phyloP scores from a whole-genome alignment of 805 yeast species.

The Starmerella roubikii region DNA sequence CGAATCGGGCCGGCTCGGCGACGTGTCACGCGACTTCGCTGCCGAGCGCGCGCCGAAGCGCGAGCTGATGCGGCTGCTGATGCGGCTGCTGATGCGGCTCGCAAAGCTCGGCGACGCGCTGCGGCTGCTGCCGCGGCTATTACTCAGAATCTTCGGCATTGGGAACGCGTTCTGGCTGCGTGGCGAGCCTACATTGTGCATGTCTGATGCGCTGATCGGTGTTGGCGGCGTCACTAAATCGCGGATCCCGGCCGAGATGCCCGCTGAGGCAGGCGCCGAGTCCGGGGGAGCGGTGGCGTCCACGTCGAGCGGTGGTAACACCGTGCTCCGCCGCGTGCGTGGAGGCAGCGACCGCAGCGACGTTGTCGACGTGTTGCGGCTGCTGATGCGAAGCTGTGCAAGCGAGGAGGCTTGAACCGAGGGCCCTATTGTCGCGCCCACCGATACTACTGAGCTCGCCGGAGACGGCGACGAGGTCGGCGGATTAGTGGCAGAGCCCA shows the following conservation, averaged over 20 bases:
- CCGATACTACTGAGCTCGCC: too few relatives aligned
- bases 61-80: slow-evolving; percentile 4
- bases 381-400: neutral
- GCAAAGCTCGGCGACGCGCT: slow-evolving; percentile 7
- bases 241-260: neutral
- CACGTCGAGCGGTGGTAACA: neutral
- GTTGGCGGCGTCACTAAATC: slow-evolving; percentile 1
- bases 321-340: too few relatives aligned
- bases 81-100: slow-evolving; percentile 11
- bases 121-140: too few relatives aligned
- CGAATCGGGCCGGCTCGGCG: neutral
- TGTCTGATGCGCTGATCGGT: too few relatives aligned
- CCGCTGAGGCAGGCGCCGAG: neutral
- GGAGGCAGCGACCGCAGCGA: neutral
- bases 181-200: too few relatives aligned
- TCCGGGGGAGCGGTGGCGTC: neutral
- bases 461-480: too few relatives aligned
- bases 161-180: too few relatives aligned
- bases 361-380: neutral
- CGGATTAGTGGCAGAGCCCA: too few relatives aligned
- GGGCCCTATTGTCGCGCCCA: too few relatives aligned
- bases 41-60: slow-evolving; percentile 9
- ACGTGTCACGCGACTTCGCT: slow-evolving; percentile 1
- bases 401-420: too few relatives aligned
- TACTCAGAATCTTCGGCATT: too few relatives aligned